Evolutionary conservation across 768 basidiomycete genomes (phyloP).

Genomic region (Udeniomyces megalosporus): DNA sequence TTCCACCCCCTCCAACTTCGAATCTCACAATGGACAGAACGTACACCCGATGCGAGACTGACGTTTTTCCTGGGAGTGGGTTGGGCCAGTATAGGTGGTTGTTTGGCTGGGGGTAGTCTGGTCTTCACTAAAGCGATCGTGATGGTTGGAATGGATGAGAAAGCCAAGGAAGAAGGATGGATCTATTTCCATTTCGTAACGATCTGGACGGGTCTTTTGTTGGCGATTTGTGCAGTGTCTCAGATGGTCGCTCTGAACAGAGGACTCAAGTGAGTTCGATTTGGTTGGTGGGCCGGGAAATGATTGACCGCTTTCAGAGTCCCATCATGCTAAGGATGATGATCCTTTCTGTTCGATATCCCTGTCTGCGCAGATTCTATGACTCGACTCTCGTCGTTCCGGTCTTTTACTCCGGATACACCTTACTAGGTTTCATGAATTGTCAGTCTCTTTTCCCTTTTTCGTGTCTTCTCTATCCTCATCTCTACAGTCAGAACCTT

Average conservation of each 20-base stretch:
- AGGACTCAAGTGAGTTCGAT: constrained; percentile 9
- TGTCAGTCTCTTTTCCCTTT: neutral
- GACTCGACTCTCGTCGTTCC: constrained; percentile 13
- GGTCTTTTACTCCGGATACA: constrained; percentile 13
- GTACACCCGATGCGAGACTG: neutral
- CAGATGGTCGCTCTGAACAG: constrained; percentile 15
- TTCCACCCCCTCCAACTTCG: neutral
- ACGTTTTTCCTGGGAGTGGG: constrained; percentile 2
- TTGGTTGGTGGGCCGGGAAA: neutral
- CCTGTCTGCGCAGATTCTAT: neutral
- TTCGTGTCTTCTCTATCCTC: too few relatives aligned
- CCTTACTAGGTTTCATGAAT: constrained; percentile 11
- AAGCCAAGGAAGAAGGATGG: neutral
- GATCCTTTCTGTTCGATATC: too few relatives aligned
- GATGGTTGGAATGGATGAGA: constrained; percentile 7
- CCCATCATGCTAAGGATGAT: neutral
- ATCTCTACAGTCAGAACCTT: too few relatives aligned
- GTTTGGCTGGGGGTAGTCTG: constrained; percentile 1
- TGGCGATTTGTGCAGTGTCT: neutral
- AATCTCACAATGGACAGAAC: neutral
- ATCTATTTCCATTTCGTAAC: neutral
- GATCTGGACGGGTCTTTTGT: neutral
- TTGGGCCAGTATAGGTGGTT: constrained; percentile 3
- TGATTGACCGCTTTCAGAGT: neutral
- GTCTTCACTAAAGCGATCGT: constrained; percentile 8